Percentiles rank a stretch among this genome's conserved stretches.
phyloP scores from a whole-genome alignment of 805 yeast species.

The Nakazawaea ernobii region DNA sequence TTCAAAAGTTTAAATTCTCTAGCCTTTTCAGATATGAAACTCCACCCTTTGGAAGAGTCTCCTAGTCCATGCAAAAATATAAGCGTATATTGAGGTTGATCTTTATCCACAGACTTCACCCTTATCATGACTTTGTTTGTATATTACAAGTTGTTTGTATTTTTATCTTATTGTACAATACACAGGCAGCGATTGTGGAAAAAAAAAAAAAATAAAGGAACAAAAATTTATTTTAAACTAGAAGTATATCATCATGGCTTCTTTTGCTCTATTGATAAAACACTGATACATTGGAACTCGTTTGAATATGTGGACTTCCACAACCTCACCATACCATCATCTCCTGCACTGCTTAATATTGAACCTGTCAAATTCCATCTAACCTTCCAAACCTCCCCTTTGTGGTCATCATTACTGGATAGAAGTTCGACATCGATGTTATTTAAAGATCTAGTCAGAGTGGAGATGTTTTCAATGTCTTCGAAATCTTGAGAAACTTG shows the following conservation, averaged over 20 bases:
- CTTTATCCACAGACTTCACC: constrained; percentile 9
- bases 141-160: too few species aligned
- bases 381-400: constrained; percentile 93
- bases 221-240: not conserved
- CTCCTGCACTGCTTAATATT: constrained; percentile 87
- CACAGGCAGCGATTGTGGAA: too few species aligned
- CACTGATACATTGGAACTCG: constrained; percentile 89
- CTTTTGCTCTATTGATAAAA: constrained; percentile 53
- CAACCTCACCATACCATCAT: constrained; percentile 84
- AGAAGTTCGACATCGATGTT: constrained; percentile 47
- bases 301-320: constrained; percentile 88
- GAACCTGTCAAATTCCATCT: constrained; percentile 95
- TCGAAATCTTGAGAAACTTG: constrained; percentile 9
- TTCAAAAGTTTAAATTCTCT: constrained; percentile 10
- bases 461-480: constrained; percentile 13
- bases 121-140: constrained; percentile 1
- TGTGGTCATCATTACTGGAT: constrained; percentile 70
- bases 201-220: too few species aligned
- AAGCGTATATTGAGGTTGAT: constrained; percentile 7
- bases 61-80: constrained; percentile 12
- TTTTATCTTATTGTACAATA: too few species aligned
- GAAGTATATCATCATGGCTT: not conserved
- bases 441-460: constrained; percentile 15
- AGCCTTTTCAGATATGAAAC: constrained; percentile 8
- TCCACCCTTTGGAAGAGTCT: constrained; percentile 12